Evolutionary conservation across 208 protist species (phyloP).

Genomic region (Sergeia podlipaevii): DNA sequence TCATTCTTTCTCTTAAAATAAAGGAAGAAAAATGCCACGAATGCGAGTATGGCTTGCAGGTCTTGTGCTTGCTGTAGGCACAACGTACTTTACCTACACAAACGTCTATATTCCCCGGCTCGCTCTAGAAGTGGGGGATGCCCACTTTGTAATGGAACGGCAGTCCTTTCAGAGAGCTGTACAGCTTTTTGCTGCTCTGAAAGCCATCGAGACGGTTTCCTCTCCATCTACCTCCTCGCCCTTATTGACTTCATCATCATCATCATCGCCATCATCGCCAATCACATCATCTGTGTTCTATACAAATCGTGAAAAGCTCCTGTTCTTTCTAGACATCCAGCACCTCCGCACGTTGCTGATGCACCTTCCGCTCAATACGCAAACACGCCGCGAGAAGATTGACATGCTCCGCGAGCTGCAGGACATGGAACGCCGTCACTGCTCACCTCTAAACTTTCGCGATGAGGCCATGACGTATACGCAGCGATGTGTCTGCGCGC

Average conservation of each 20-base stretch:
- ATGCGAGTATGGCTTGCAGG: constrained; percentile 30
- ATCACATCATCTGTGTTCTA: constrained; percentile 5
- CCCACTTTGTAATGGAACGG: constrained; percentile 3
- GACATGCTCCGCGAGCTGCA: constrained; percentile 26
- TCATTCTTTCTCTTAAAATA: neutral
- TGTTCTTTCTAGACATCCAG: constrained; percentile 65
- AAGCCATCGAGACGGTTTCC: neutral
- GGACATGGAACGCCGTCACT: constrained; percentile 35
- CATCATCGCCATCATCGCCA: neutral
- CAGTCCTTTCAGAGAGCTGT: neutral
- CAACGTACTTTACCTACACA: constrained; percentile 34
- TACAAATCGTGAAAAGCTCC: constrained; percentile 43
- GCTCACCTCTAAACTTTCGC: constrained; percentile 59
- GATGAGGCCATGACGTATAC: constrained; percentile 23
- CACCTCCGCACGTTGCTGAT: constrained; percentile 26
- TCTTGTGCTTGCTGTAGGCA: constrained; percentile 11
- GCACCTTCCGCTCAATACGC: constrained; percentile 16
- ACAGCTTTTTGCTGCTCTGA: constrained; percentile 18
- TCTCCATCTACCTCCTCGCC: too few species aligned
- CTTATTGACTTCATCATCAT: neutral
- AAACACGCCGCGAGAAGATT: constrained; percentile 21
- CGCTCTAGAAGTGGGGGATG: constrained; percentile 10
- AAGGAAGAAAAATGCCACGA: constrained; percentile 34
- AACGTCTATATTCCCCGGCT: constrained; percentile 33
- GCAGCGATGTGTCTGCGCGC: constrained; percentile 29